phyloP scores from a whole-genome alignment of 192 early-diverging fungal genomes.

The Piromyces finnis region DNA sequence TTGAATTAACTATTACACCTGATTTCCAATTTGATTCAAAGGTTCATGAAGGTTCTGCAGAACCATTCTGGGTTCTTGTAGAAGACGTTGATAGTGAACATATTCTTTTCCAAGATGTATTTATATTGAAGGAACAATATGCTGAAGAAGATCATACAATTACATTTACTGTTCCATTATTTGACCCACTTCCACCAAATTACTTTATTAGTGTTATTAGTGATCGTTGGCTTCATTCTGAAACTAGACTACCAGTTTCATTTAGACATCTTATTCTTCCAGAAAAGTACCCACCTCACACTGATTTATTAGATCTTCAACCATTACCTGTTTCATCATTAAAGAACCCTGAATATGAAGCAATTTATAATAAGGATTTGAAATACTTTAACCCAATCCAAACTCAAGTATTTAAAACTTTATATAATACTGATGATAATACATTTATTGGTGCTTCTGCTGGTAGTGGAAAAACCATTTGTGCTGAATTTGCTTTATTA shows the following conservation, averaged over 20 bases:
- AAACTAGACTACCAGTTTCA: slow-evolving; percentile 80
- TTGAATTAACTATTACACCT: slow-evolving; percentile 82
- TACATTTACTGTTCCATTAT: slow-evolving; percentile 78
- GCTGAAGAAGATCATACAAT: slow-evolving; percentile 66
- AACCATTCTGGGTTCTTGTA: slow-evolving; percentile 85
- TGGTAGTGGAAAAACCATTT: slow-evolving; percentile 87
- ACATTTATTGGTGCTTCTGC: slow-evolving; percentile 81
- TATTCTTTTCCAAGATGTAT: slow-evolving; percentile 78
- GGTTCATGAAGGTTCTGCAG: slow-evolving; percentile 53
- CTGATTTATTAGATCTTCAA: slow-evolving; percentile 85
- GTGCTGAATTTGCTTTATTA: slow-evolving; percentile 87
- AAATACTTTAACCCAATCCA: slow-evolving; percentile 84
- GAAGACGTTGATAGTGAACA: slow-evolving; percentile 85
- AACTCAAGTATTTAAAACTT: slow-evolving; percentile 81
- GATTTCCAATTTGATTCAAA: slow-evolving; percentile 91
- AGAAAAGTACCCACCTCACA: slow-evolving; percentile 82
- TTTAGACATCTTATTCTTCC: slow-evolving; percentile 85
- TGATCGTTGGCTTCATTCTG: slow-evolving; percentile 88
- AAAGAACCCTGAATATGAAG: slow-evolving; percentile 55
- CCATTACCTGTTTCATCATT: slow-evolving; percentile 66
- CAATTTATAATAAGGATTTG: slow-evolving; percentile 28
- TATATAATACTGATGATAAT: slow-evolving; percentile 78
- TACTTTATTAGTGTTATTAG: slow-evolving; percentile 86
- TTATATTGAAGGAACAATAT: slow-evolving; percentile 75
- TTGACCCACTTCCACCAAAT: slow-evolving; percentile 87